Evolutionary conservation across 805 yeast genomes (phyloP).

Genomic region (Wickerhamiella cacticola): DNA sequence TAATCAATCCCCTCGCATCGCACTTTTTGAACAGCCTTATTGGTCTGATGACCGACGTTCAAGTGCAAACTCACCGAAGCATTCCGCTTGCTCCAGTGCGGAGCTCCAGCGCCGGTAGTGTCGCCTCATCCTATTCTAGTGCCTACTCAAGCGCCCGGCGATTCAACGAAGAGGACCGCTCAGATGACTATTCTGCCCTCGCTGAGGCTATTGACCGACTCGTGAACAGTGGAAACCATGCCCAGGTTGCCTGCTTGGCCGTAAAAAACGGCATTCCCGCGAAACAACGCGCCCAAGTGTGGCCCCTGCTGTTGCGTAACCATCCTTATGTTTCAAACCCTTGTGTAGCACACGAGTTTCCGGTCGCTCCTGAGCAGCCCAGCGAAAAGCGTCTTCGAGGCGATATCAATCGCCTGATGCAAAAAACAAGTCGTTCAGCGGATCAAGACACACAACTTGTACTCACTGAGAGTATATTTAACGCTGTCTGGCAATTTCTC

Average conservation of each 20-base stretch:
- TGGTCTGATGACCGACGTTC: constrained; percentile 12
- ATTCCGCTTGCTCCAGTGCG: constrained; percentile 9
- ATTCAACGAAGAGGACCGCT: neutral
- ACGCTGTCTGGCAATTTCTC: constrained; percentile 51
- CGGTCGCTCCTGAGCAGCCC: constrained; percentile 14
- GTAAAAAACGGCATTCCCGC: constrained; percentile 82
- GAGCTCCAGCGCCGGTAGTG: constrained; percentile 8
- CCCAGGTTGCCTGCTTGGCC: constrained; percentile 54
- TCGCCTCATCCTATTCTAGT: constrained; percentile 1
- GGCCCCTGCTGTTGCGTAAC: constrained; percentile 71
- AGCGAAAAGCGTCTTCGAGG: constrained; percentile 25
- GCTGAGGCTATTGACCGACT: constrained; percentile 5
- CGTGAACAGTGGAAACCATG: neutral
- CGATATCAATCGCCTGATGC: constrained; percentile 23
- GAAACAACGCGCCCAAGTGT: constrained; percentile 56
- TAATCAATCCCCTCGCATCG: neutral
- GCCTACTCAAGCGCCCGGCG: neutral
- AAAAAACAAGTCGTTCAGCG: constrained; percentile 6
- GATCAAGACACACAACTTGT: neutral
- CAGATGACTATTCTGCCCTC: neutral
- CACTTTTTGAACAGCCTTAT: neutral
- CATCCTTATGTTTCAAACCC: constrained; percentile 82
- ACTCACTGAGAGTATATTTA: constrained; percentile 15
- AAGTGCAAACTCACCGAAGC: constrained; percentile 3
- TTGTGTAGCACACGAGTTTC: constrained; percentile 39